Evolutionary conservation across 768 basidiomycete species (phyloP).

Genomic region (Suillus occidentalis): DNA sequence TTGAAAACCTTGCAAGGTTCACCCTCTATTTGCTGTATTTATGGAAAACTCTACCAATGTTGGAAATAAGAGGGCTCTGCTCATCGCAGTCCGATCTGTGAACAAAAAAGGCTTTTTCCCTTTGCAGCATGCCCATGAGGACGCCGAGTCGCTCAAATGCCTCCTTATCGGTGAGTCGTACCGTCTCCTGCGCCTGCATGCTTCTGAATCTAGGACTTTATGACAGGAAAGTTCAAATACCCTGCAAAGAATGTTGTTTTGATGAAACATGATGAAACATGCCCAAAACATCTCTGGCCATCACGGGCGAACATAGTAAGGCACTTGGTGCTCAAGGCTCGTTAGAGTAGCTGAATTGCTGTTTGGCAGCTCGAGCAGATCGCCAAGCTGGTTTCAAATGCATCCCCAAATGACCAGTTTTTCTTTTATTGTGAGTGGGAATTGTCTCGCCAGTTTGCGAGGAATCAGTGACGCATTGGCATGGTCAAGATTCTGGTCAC

Average conservation of each 20-base stretch:
- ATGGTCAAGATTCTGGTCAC: constrained; percentile 48
- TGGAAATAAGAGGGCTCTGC: constrained; percentile 21
- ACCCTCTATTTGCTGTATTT: background rate
- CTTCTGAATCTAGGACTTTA: background rate
- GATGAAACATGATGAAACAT: constrained; percentile 44
- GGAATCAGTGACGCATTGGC: background rate
- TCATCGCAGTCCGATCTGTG: constrained; percentile 22
- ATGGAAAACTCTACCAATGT: constrained; percentile 2
- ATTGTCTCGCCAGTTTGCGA: background rate
- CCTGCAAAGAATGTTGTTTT: constrained; percentile 38
- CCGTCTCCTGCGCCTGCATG: background rate
- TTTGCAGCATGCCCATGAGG: constrained; percentile 16
- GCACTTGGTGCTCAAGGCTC: background rate
- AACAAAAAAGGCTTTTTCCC: background rate
- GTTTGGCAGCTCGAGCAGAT: constrained; percentile 41
- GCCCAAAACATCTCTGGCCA: constrained; percentile 34
- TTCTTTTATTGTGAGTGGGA: constrained; percentile 56
- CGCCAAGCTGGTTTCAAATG: constrained; percentile 42
- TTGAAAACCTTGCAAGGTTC: background rate
- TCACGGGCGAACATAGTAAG: constrained; percentile 47
- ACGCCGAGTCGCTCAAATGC: constrained; percentile 15
- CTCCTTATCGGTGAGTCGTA: constrained; percentile 25
- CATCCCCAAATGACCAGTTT: constrained; percentile 47
- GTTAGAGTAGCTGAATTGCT: background rate
- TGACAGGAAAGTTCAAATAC: constrained; percentile 41